These are phyloP conservation scores for Citrus maxima DNA, from an alignment of 345 rosid species.

Conservation along the genomic window DNA sequence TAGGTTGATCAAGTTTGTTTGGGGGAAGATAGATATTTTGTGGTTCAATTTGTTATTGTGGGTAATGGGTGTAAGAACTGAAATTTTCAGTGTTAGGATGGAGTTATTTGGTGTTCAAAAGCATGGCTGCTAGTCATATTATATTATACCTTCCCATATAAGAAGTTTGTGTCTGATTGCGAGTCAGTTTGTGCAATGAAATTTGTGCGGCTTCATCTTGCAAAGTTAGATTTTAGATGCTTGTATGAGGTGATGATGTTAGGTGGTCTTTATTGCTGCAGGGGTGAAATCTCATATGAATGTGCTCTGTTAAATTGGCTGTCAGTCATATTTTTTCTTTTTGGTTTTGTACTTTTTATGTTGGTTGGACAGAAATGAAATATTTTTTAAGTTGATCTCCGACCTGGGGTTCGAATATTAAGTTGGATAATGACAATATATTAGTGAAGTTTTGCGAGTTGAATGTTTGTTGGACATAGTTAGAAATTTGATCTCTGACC, in stretches of 20 bases:
- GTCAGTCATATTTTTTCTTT: not conserved
- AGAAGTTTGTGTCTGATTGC: not conserved
- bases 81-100: not conserved
- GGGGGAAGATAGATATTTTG: not conserved
- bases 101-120: not conserved
- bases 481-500: not conserved
- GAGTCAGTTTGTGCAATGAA: not conserved
- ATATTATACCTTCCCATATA: not conserved
- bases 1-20: not conserved
- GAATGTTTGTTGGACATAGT: not conserved
- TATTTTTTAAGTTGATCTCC: too few species aligned
- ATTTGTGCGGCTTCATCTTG: not conserved
- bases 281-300: not conserved
- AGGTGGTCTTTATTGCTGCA: not conserved
- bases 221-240: constrained; percentile 2
- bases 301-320: not conserved
- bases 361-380: not conserved
- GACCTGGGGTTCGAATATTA: too few species aligned
- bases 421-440: not conserved
- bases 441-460: not conserved
- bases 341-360: not conserved
- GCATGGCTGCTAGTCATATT: not conserved
- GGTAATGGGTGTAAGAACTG: not conserved
- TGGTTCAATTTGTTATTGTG: not conserved
- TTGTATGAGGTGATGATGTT: not conserved